Evolutionary conservation across 148 eudicot genomes (phyloP).

Genomic region (Chenopodium berlandieri): DNA sequence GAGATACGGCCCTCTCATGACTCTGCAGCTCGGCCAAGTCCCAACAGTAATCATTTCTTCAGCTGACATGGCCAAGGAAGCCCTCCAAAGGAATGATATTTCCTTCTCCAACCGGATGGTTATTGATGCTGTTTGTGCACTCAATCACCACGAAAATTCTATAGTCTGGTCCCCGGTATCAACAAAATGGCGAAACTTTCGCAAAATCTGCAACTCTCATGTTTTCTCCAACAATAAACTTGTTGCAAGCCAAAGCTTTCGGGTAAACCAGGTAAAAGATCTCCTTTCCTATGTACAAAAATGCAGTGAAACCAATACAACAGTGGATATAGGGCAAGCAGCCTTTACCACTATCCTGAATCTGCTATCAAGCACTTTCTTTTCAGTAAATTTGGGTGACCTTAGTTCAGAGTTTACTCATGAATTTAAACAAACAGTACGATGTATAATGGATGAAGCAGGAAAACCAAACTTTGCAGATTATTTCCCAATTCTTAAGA

Average conservation of each 20-base stretch:
- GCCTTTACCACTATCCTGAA: constrained; percentile 32
- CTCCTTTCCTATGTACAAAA: constrained; percentile 22
- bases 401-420: constrained; percentile 10
- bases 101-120: constrained; percentile 28
- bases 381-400: constrained; percentile 33
- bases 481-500: constrained; percentile 30
- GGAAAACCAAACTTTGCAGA: constrained; percentile 42
- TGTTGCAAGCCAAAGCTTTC: constrained; percentile 25
- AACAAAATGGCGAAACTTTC: constrained; percentile 38
- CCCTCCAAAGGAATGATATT: constrained; percentile 36
- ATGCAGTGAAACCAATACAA: constrained; percentile 26
- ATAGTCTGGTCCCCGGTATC: constrained; percentile 27
- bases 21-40: constrained; percentile 37
- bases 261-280: constrained; percentile 22
- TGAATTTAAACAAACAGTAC: constrained; percentile 21
- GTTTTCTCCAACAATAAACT: constrained; percentile 32
- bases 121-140: constrained; percentile 28
- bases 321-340: constrained; percentile 35
- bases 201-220: constrained; percentile 35
- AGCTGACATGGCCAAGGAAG: constrained; percentile 37
- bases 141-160: constrained; percentile 23
- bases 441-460: constrained; percentile 32
- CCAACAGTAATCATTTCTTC: constrained; percentile 41
- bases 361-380: constrained; percentile 37
- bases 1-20: constrained; percentile 42